Conservation (phyloP, 2,329 filamentous ascomycete species). For the Ascomycota sp. region DNA sequence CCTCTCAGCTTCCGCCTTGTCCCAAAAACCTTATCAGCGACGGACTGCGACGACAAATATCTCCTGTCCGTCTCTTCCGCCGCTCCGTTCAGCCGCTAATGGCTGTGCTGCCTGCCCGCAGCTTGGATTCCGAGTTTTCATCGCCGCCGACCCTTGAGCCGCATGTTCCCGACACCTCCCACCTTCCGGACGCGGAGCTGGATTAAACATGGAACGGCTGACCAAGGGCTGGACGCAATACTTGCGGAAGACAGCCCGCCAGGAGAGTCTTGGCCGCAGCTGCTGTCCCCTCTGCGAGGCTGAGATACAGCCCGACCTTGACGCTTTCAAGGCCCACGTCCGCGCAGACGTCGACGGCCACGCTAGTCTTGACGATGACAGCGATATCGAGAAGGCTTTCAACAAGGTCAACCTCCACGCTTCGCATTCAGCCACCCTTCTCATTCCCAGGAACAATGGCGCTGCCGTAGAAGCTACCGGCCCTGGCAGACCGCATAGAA, state of each 20-base stretch:
- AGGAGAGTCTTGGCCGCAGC: slow-evolving; percentile 3
- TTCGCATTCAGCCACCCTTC: slow-evolving; percentile 3
- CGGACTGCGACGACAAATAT: too few species aligned
- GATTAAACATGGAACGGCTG: slow-evolving; percentile 2
- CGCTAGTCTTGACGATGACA: slow-evolving; percentile 5
- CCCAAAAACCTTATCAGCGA: too few species aligned
- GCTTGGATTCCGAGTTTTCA: too few species aligned
- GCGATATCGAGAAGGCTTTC: slow-evolving; percentile 9
- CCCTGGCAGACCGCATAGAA: slow-evolving; percentile 1
- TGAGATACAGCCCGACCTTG: slow-evolving; percentile 7
- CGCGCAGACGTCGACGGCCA: slow-evolving; percentile 4
- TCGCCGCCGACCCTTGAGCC: too few species aligned
- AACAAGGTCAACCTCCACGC: slow-evolving; percentile 5
- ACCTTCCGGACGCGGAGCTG: too few species aligned
- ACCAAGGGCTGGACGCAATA: slow-evolving; percentile 7
- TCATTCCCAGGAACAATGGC: slow-evolving; percentile 1
- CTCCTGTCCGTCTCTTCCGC: too few species aligned
- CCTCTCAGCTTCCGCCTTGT: too few species aligned
- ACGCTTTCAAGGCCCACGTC: slow-evolving; percentile 9
- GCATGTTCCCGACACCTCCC: too few species aligned
- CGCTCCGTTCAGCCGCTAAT: too few species aligned
- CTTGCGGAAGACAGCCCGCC: slow-evolving; percentile 6
- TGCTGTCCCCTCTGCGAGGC: slow-evolving; percentile 8
- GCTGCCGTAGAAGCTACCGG: neutral
- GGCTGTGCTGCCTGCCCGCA: too few species aligned